These are phyloP conservation scores for Macrocystidia cucumis DNA, from an alignment of 1,284 basidiomycete genomes.

Conservation along the genomic window DNA sequence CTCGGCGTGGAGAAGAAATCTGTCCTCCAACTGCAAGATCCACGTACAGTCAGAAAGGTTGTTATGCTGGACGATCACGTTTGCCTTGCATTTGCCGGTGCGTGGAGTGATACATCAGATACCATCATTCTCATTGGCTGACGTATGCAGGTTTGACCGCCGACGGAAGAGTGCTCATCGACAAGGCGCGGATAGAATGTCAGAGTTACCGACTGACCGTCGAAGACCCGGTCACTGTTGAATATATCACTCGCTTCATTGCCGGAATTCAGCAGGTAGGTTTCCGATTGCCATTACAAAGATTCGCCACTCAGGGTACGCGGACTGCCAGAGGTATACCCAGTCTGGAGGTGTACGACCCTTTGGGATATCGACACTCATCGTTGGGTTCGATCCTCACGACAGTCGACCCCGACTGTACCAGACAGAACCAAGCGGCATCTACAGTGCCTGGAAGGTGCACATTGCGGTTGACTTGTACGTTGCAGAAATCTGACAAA, in stretches of 20 bases:
- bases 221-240: slow-evolving; percentile 96
- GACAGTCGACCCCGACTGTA: slow-evolving; percentile 87
- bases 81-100: slow-evolving; percentile 96
- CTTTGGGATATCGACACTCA: slow-evolving; percentile 95
- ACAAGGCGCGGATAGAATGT: slow-evolving; percentile 97
- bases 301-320: slow-evolving; percentile 2
- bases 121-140: slow-evolving; percentile 9
- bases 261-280: slow-evolving; percentile 95
- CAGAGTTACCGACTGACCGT: slow-evolving; percentile 97
- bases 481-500: slow-evolving; percentile 2
- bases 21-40: slow-evolving; percentile 95
- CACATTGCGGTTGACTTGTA: slow-evolving; percentile 12
- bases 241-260: slow-evolving; percentile 97
- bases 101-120: slow-evolving; percentile 15
- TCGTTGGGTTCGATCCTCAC: slow-evolving; percentile 96
- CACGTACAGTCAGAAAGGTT: slow-evolving; percentile 95
- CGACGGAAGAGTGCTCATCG: slow-evolving; percentile 95
- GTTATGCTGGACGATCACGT: slow-evolving; percentile 99
- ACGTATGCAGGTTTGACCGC: slow-evolving; percentile 78
- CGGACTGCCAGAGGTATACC: slow-evolving; percentile 74
- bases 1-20: slow-evolving; percentile 99
- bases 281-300: slow-evolving; percentile 2
- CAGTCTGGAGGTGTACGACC: slow-evolving; percentile 98
- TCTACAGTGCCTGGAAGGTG: slow-evolving; percentile 98
- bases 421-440: slow-evolving; percentile 96